phyloP scores from a whole-genome alignment of 2,329 filamentous ascomycete genomes.

The Colletotrichum lini region DNA sequence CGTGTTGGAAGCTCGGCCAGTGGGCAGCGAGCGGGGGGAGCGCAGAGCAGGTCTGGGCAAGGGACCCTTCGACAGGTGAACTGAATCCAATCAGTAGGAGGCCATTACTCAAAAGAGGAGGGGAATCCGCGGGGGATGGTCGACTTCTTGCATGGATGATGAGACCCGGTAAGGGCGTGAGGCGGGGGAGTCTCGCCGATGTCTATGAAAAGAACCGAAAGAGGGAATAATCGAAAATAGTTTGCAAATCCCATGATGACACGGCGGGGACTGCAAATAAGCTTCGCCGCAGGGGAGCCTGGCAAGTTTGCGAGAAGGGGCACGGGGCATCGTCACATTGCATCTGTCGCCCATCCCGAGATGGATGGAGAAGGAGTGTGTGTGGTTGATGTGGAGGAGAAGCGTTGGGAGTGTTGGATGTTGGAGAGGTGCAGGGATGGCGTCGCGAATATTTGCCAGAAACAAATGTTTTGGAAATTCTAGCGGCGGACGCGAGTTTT shows the following conservation, averaged over 20 bases:
- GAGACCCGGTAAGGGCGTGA: not conserved
- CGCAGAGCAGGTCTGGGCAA: conserved; percentile 3
- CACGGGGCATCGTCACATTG: conserved; percentile 20
- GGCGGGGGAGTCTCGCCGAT: not conserved
- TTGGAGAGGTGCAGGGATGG: conserved; percentile 24
- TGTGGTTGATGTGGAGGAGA: conserved; percentile 22
- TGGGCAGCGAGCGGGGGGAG: not conserved
- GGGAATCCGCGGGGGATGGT: conserved; percentile 33
- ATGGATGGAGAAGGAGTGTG: not conserved
- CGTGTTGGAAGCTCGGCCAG: conserved; percentile 11
- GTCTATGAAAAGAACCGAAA: conserved; percentile 5
- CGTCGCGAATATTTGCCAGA: not conserved
- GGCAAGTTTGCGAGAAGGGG: conserved; percentile 1
- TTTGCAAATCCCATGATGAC: conserved; percentile 40
- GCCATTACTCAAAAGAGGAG: conserved; percentile 35
- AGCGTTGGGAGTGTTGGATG: conserved; percentile 5
- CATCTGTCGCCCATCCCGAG: conserved; percentile 24
- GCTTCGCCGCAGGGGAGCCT: conserved; percentile 20
- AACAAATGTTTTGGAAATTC: not conserved
- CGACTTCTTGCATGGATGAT: conserved; percentile 1
- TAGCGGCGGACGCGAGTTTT: too few relatives aligned
- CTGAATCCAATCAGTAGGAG: conserved; percentile 31
- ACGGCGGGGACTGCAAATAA: conserved; percentile 30
- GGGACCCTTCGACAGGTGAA: conserved; percentile 22
- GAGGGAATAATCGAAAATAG: conserved; percentile 34